These are phyloP conservation scores for Dactylorhiza incarnata DNA, from an alignment of 106 monocot genomes.

Conservation along the genomic window DNA sequence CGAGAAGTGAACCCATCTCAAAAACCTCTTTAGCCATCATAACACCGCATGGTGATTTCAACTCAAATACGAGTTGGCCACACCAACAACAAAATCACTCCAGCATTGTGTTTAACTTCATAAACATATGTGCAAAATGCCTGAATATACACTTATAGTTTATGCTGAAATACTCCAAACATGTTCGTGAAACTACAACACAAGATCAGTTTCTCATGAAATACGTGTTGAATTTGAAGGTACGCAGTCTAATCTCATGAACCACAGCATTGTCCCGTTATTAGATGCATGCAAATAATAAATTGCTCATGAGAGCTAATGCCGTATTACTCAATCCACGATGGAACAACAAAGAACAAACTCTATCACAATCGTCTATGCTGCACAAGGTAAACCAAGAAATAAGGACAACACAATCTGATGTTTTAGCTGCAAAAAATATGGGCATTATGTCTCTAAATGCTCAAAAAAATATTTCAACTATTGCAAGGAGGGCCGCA, in stretches of 20 bases:
- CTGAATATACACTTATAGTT: constrained; percentile 2
- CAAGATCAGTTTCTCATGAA: constrained; percentile 16
- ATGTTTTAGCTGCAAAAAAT: constrained; percentile 12
- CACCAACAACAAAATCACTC: neutral
- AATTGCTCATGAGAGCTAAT: neutral
- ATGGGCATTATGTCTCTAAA: constrained; percentile 1
- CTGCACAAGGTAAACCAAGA: constrained; percentile 4
- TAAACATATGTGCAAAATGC: constrained; percentile 13
- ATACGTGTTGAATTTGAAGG: constrained; percentile 8
- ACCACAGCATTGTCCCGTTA: neutral
- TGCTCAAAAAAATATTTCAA: constrained; percentile 10
- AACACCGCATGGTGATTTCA: constrained; percentile 6
- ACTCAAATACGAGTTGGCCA: neutral
- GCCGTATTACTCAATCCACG: neutral
- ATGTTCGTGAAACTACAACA: constrained; percentile 2
- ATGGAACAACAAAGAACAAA: neutral
- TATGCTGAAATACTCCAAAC: neutral
- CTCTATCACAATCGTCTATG: neutral
- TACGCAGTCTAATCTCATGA: constrained; percentile 5
- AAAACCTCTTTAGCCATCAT: neutral
- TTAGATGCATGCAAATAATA: constrained; percentile 9
- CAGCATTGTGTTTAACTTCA: constrained; percentile 4
- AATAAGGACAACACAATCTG: constrained; percentile 2
- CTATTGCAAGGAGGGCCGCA: constrained; percentile 11
- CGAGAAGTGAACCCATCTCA: neutral